These are phyloP conservation scores for Fremontodendron californicum DNA, from an alignment of 345 rosid species.

Conservation along the genomic window DNA sequence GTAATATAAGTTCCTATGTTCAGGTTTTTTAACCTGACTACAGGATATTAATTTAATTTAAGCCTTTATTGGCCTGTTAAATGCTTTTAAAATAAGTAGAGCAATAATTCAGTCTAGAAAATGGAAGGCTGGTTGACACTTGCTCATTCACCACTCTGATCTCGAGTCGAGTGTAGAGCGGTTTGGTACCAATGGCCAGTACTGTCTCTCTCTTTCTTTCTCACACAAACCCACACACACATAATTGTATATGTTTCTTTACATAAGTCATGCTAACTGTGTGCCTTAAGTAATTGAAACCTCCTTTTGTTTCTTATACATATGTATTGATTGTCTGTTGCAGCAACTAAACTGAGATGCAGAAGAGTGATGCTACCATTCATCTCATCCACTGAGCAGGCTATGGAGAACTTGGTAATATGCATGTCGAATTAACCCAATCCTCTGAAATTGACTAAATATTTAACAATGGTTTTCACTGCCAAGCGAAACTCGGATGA, in stretches of 20 bases:
- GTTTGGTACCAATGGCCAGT: not conserved
- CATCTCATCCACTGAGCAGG: slow-evolving; percentile 8
- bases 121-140: not conserved
- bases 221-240: not conserved
- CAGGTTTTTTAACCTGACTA: not conserved
- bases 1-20: not conserved
- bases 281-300: not conserved
- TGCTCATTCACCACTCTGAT: not conserved
- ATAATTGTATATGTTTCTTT: not conserved
- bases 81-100: not conserved
- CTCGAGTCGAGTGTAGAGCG: not conserved
- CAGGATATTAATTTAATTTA: not conserved
- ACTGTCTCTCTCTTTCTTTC: not conserved
- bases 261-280: not conserved
- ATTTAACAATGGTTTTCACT: not conserved
- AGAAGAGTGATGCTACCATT: slow-evolving; percentile 2
- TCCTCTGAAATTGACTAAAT: slow-evolving; percentile 5
- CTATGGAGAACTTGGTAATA: slow-evolving; percentile 9
- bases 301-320: not conserved
- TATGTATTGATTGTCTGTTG: slow-evolving; percentile 10
- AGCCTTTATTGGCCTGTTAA: not conserved
- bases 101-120: not conserved
- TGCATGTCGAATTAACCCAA: not conserved
- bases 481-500: slow-evolving; percentile 2
- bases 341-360: slow-evolving; percentile 35